Evolutionary conservation across 305 asterid genomes (phyloP).

Genomic region (Solanum hybrid): DNA sequence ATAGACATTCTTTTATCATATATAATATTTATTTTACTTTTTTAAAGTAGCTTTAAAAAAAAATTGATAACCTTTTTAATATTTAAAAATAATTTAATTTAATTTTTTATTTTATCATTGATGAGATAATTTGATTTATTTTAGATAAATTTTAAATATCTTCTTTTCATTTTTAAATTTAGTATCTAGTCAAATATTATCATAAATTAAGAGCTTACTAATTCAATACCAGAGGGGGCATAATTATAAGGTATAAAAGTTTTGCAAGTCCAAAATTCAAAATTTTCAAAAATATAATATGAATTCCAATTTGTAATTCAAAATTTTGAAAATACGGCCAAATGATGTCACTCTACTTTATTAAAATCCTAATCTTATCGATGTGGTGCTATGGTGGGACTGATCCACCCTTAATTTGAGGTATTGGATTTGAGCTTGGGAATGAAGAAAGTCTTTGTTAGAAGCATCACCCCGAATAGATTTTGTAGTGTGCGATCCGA

Average conservation of each 20-base stretch:
- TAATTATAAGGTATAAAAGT: background rate
- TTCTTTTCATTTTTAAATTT: no score
- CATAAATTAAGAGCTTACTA: background rate
- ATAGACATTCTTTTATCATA: background rate
- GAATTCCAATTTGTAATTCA: background rate
- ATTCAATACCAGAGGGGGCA: background rate
- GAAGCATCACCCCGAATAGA: background rate
- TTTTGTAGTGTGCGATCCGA: background rate
- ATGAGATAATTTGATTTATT: no score
- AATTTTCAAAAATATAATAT: background rate
- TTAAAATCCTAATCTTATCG: background rate
- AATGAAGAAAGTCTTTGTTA: background rate
- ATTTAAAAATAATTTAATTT: no score
- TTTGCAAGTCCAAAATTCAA: background rate
- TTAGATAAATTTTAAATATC: no score
- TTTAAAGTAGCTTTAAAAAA: background rate
- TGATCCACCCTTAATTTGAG: background rate
- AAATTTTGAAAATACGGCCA: background rate
- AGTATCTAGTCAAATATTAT: no score
- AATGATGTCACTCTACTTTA: background rate
- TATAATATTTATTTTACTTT: no score
- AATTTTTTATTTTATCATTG: no score
- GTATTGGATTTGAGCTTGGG: background rate
- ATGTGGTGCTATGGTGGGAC: rapidly evolving
- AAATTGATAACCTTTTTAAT: background rate